phyloP scores from a whole-genome alignment of 2,329 filamentous ascomycete species.

The Scytalidium sp. region DNA sequence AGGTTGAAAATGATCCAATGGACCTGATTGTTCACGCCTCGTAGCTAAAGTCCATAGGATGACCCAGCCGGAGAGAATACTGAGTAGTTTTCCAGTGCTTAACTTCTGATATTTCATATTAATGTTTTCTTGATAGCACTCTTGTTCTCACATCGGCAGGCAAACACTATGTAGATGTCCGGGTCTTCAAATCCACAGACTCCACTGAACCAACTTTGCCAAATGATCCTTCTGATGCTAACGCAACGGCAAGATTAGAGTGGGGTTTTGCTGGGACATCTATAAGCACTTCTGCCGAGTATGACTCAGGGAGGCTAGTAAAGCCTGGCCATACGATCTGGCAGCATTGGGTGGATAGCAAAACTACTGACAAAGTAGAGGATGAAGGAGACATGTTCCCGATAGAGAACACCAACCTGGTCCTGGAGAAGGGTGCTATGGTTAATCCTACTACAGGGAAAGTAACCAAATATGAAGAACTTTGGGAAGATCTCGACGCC shows the following conservation, averaged over 20 bases:
- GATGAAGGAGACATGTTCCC: slow-evolving; percentile 31
- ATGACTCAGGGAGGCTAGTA: slow-evolving; percentile 9
- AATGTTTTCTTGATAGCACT: slow-evolving; percentile 15
- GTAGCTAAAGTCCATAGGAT: slow-evolving; percentile 10
- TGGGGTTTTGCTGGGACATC: slow-evolving; percentile 26
- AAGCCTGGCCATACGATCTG: slow-evolving; percentile 21
- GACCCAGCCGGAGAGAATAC: slow-evolving; percentile 17
- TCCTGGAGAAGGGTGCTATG: slow-evolving; percentile 27
- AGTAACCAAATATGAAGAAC: slow-evolving; percentile 28
- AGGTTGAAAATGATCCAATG: slow-evolving; percentile 6
- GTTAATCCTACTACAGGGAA: slow-evolving; percentile 23
- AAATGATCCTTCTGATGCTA: not conserved
- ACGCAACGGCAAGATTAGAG: slow-evolving; percentile 18
- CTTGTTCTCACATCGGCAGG: slow-evolving; percentile 27
- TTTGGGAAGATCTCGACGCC: slow-evolving; percentile 27
- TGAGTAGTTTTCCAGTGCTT: slow-evolving; percentile 8
- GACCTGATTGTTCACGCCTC: not conserved
- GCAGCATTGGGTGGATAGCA: slow-evolving; percentile 24
- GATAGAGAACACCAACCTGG: slow-evolving; percentile 15
- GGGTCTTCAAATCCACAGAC: slow-evolving; percentile 16
- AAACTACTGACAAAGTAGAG: slow-evolving; percentile 16
- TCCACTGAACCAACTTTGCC: slow-evolving; percentile 4
- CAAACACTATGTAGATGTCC: slow-evolving; percentile 26
- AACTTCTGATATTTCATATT: not conserved
- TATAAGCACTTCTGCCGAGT: slow-evolving; percentile 10